These are phyloP conservation scores for Raphanus raphanistrum DNA, from an alignment of 345 rosid species.

Conservation along the genomic window DNA sequence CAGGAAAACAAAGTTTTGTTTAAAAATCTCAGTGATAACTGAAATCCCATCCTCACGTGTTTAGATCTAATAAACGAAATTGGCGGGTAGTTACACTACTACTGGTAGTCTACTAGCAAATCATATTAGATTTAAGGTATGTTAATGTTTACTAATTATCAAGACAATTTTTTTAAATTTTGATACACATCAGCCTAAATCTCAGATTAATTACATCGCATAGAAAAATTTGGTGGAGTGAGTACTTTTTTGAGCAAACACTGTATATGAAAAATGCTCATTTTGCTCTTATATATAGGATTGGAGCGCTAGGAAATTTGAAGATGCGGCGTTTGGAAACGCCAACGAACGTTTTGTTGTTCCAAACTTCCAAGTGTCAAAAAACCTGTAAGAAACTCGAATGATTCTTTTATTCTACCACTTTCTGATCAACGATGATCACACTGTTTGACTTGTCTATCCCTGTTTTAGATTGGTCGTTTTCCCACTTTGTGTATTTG, in stretches of 20 bases:
- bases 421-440: constrained; percentile 14
- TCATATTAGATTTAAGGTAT: not conserved
- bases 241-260: not conserved
- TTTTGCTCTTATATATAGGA: not conserved
- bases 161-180: not conserved
- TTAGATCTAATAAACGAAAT: not conserved
- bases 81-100: not conserved
- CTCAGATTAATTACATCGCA: not conserved
- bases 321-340: constrained; percentile 27
- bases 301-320: not conserved
- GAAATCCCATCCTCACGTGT: not conserved
- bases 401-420: constrained; percentile 28
- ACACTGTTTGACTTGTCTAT: constrained; percentile 2
- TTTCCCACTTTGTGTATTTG: constrained; percentile 7
- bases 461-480: not conserved
- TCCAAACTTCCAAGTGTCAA: constrained; percentile 20
- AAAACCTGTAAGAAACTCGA: not conserved
- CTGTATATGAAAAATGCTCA: too few species aligned
- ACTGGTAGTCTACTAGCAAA: not conserved
- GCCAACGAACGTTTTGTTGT: constrained; percentile 27
- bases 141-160: not conserved
- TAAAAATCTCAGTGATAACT: not conserved
- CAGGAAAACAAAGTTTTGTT: too few species aligned
- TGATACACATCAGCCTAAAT: not conserved
- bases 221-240: not conserved